Evolutionary conservation across 805 yeast species (phyloP).

Genomic region (Torulaspora franciscae): DNA sequence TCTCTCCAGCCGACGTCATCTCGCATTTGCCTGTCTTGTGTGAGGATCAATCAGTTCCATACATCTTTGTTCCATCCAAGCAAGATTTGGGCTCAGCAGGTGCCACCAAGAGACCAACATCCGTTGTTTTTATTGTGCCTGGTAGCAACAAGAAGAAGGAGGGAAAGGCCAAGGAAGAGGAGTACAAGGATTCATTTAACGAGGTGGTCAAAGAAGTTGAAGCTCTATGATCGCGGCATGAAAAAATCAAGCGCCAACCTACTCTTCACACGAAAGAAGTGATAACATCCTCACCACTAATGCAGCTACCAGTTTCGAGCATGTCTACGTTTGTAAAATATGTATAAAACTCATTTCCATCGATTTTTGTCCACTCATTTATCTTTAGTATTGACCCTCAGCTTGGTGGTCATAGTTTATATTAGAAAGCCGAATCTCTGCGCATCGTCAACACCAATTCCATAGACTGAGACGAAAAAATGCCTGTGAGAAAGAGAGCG

Average conservation of each 20-base stretch:
- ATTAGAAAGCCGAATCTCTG: neutral
- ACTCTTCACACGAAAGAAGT: neutral
- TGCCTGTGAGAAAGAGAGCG: constrained; percentile 13
- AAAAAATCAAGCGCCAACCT: neutral
- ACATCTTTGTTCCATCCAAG: constrained; percentile 89
- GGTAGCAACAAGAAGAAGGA: constrained; percentile 85
- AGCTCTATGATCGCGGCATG: constrained; percentile 24
- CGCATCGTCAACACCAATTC: neutral
- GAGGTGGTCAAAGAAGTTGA: constrained; percentile 88
- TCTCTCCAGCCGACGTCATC: constrained; percentile 94
- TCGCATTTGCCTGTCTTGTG: constrained; percentile 96
- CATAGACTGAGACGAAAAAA: neutral
- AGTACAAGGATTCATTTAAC: constrained; percentile 87
- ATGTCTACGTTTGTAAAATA: constrained; percentile 12
- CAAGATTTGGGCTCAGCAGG: constrained; percentile 99
- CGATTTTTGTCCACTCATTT: neutral
- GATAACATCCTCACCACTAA: neutral
- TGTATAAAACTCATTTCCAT: constrained; percentile 7
- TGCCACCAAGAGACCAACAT: constrained; percentile 98
- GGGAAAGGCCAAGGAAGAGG: constrained; percentile 64
- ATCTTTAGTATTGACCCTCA: neutral
- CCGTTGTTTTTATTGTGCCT: constrained; percentile 95
- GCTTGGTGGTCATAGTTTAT: neutral
- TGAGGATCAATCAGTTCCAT: constrained; percentile 91
- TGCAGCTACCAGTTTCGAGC: neutral